Evolutionary conservation across 306 rosid genomes (phyloP).

Genomic region (Acacia acuminata): DNA sequence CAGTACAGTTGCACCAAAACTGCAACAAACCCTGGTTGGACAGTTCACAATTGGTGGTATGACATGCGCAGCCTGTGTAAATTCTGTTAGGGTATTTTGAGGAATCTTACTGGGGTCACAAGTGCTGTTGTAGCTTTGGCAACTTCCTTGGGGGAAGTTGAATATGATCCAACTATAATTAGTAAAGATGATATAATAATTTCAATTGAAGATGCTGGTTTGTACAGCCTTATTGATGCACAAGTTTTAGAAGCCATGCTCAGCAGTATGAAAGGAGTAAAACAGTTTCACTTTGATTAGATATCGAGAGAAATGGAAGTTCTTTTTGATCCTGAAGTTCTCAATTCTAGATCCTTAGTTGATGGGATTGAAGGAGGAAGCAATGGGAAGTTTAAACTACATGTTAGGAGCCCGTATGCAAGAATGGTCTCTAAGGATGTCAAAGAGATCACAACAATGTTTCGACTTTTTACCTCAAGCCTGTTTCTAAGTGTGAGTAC

Average conservation of each 20-base stretch:
- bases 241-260: slow-evolving; percentile 70
- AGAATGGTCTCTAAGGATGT: slow-evolving; percentile 84
- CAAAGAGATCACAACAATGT: slow-evolving; percentile 68
- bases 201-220: slow-evolving; percentile 92
- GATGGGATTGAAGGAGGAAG: slow-evolving; percentile 74
- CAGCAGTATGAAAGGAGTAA: slow-evolving; percentile 70
- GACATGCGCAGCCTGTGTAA: slow-evolving; percentile 99
- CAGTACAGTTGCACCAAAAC: slow-evolving; percentile 52
- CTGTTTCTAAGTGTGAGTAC: slow-evolving; percentile 84
- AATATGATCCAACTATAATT: slow-evolving; percentile 70
- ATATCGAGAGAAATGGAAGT: slow-evolving; percentile 66
- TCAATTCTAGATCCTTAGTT: slow-evolving; percentile 81
- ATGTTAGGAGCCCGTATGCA: slow-evolving; percentile 72
- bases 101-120: slow-evolving; percentile 79
- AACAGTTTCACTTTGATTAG: slow-evolving; percentile 60
- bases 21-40: slow-evolving; percentile 66
- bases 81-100: slow-evolving; percentile 85
- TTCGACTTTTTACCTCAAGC: slow-evolving; percentile 79
- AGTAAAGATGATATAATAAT: slow-evolving; percentile 84
- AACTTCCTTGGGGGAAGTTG: slow-evolving; percentile 91
- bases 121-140: slow-evolving; percentile 94
- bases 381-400: slow-evolving; percentile 68
- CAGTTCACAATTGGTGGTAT: slow-evolving; percentile 95
- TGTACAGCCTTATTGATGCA: slow-evolving; percentile 55
- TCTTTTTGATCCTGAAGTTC: slow-evolving; percentile 79